Evolutionary conservation across 495 filamentous ascomycete species (phyloP).

Genomic region (Amphirosellinia nigrospora): DNA sequence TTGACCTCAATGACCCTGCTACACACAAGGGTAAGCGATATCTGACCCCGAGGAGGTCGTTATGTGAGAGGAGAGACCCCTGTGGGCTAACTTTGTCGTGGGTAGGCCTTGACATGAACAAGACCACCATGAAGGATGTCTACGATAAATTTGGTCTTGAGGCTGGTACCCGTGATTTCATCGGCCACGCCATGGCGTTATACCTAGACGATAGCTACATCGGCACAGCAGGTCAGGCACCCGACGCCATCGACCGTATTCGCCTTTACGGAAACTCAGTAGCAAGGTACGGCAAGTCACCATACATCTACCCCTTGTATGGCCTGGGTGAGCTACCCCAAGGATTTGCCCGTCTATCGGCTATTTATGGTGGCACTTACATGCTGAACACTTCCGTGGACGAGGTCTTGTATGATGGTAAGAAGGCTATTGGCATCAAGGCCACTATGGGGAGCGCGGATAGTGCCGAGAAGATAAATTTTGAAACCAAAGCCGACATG

Average conservation of each 20-base stretch:
- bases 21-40: conserved; percentile 79
- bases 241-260: conserved; percentile 90
- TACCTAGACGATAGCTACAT: conserved; percentile 90
- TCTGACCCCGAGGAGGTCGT: neutral
- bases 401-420: conserved; percentile 80
- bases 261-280: conserved; percentile 97
- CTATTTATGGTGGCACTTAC: conserved; percentile 98
- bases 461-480: conserved; percentile 76
- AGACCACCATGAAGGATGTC: conserved; percentile 91
- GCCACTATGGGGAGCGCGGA: conserved; percentile 91
- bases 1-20: conserved; percentile 80
- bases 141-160: conserved; percentile 98
- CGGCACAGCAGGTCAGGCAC: conserved; percentile 70
- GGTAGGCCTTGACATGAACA: conserved; percentile 77
- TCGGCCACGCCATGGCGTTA: conserved; percentile 97
- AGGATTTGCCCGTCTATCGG: conserved; percentile 95
- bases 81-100: conserved; percentile 17
- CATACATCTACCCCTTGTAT: conserved; percentile 99
- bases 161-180: conserved; percentile 89
- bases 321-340: conserved; percentile 97
- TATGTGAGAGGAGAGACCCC: too few relatives aligned
- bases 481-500: conserved; percentile 93
- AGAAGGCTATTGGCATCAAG: conserved; percentile 90
- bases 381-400: conserved; percentile 97
- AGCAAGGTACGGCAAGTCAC: conserved; percentile 96